Evolutionary conservation across 129 eudicot genomes (phyloP), one percentile per base, ranked within the genome.

Genomic region (Solidago caesia): DNA sequence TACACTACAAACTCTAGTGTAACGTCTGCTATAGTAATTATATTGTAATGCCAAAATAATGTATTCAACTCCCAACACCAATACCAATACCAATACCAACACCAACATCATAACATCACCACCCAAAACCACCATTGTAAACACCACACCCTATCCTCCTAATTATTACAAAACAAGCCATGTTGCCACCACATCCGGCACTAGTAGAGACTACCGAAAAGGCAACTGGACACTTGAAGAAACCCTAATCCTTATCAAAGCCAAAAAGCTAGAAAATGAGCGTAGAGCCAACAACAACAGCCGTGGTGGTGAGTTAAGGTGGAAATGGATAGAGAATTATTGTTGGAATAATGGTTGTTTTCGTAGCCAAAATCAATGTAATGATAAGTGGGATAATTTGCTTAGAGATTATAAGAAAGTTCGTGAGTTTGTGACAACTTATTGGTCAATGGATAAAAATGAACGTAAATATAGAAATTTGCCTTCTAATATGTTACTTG

Each of bases 301-400:
- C 21, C 48, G 76, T 41, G 11, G 27, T 68, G 80, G 83, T 7
- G 85, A 85, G 69, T 76, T 85, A 1, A 64, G 85, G 73, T 85
- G 88, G 88, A 85, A 85, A 49, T 85, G 88, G 88, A 85, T 85
- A 15, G 88, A 85, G 77, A 85, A 81, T 59, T 85, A 81, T 53
- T 85, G 85, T 47, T 85, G 85, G 85, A 65, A 57, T 48, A 78
- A 81, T 46, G 88, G 88, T 4, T 85, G 88, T 21, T 72, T 70
- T 7, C 83, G 85, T 7, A 85, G 85, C 73, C 88, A 85, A 47
- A 85, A 85, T 67, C 88, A 85, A 16, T 85, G 88, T 56, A 85
- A 85, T 16, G 88, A 85, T 59, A 85, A 85, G 43, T 85, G 88
- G 88, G 88, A 85, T 68, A 85, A 85, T 69, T 74, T 85, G 56